These are phyloP conservation scores for Noccaea bulbosa DNA, from an alignment of 345 rosid species.

Conservation along the genomic window DNA sequence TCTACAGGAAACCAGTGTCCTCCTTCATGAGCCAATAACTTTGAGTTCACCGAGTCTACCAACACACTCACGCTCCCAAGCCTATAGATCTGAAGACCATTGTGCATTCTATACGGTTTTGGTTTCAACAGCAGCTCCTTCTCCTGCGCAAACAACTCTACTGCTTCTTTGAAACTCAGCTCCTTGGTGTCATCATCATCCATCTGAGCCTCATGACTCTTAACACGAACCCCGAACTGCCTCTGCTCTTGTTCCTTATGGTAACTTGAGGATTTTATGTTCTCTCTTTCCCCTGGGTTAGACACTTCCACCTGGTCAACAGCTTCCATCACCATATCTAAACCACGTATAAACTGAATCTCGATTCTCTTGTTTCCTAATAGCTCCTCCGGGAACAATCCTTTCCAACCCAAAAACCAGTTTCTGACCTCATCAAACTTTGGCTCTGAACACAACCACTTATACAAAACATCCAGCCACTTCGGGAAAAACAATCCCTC, in stretches of 20 bases:
- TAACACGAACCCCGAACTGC: constrained; percentile 51
- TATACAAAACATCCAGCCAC: constrained; percentile 88
- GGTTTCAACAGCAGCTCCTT: constrained; percentile 69
- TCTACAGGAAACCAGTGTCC: constrained; percentile 63
- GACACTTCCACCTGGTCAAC: constrained; percentile 70
- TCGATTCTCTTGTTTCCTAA: constrained; percentile 75
- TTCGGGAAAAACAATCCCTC: constrained; percentile 78
- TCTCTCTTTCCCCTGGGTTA: constrained; percentile 64
- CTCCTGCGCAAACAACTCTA: constrained; percentile 84
- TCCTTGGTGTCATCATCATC: constrained; percentile 54
- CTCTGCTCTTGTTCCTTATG: constrained; percentile 55
- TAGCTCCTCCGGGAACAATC: constrained; percentile 77
- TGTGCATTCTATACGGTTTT: constrained; percentile 72
- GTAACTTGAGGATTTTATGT: neutral
- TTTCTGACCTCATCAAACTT: constrained; percentile 71
- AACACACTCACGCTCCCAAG: constrained; percentile 73
- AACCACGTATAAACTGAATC: constrained; percentile 67
- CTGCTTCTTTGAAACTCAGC: constrained; percentile 79
- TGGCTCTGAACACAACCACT: constrained; percentile 75
- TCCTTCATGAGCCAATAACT: constrained; percentile 63
- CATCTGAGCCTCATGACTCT: constrained; percentile 48
- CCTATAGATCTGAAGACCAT: constrained; percentile 78
- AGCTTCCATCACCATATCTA: constrained; percentile 80
- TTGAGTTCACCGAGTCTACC: constrained; percentile 61
- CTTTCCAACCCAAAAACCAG: constrained; percentile 88